These are phyloP conservation scores for Anisogramma anomala DNA, from an alignment of 2,329 filamentous ascomycete genomes.

Conservation along the genomic window DNA sequence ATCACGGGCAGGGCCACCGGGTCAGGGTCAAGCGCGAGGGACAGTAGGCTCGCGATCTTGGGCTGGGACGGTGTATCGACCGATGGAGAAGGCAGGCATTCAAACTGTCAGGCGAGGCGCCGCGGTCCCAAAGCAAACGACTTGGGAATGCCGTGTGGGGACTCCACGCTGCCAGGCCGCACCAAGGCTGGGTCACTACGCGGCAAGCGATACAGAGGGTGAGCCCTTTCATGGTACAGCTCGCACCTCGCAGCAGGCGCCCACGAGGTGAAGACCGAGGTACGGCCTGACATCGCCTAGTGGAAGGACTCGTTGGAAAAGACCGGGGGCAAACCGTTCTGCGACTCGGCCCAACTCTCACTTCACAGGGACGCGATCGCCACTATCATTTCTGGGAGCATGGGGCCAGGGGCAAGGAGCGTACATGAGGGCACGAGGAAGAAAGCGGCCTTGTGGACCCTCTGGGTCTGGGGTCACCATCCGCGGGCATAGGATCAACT, in stretches of 20 bases:
- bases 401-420: neutral
- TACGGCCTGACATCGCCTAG: neutral
- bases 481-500: neutral
- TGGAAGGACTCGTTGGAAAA: too few relatives aligned
- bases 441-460: neutral
- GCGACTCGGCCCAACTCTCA: too few relatives aligned
- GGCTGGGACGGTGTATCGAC: too few relatives aligned
- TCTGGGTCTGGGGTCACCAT: neutral
- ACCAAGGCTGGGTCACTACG: neutral
- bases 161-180: neutral
- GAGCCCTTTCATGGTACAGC: neutral
- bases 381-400: neutral
- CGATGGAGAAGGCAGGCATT: too few relatives aligned
- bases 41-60: neutral
- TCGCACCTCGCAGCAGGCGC: too few relatives aligned
- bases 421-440: neutral
- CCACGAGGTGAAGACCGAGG: too few relatives aligned
- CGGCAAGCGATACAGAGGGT: neutral
- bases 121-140: neutral
- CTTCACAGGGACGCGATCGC: neutral
- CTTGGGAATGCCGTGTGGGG: too few relatives aligned
- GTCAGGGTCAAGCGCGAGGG: conserved; percentile 5
- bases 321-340: too few relatives aligned
- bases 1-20: neutral
- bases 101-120: too few relatives aligned